These are phyloP conservation scores for Bonia amplexicaulis DNA, from an alignment of 176 grass and related monocot genomes.

Conservation along the genomic window DNA sequence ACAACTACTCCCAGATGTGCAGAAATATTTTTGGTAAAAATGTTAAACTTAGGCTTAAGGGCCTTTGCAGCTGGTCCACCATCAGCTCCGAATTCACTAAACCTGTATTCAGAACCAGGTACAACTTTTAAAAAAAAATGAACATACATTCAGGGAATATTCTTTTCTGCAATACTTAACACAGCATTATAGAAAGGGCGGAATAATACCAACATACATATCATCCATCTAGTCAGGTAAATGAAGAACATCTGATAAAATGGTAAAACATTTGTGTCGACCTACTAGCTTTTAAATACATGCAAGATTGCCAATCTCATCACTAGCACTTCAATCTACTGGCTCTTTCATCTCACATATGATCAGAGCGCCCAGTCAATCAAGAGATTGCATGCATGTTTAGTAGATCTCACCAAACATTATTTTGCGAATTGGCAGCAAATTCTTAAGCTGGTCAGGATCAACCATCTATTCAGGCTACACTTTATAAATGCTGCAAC, in stretches of 20 bases:
- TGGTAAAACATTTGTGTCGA: neutral
- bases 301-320: neutral
- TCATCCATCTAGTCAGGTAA: neutral
- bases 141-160: neutral
- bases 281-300: neutral
- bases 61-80: slow-evolving; percentile 52
- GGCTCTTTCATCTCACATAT: neutral
- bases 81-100: no score
- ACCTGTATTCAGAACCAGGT: no score
- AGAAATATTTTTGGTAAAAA: slow-evolving; percentile 58
- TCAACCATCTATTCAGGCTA: no score
- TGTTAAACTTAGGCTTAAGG: slow-evolving; percentile 57
- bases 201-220: neutral
- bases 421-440: no score
- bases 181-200: neutral
- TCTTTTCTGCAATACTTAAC: neutral
- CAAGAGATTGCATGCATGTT: neutral
- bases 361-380: neutral
- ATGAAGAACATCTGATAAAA: neutral
- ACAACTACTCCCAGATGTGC: slow-evolving; percentile 56
- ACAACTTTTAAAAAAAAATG: no score
- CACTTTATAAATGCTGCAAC: no score
- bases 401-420: neutral
- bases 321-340: neutral
- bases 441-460: no score